A percentile compares a stretch with the other conserved stretches of the same genome.
These are phyloP conservation scores for Coffea eugenioides DNA, from an alignment of 257 asterid genomes.

Conservation along the genomic window DNA sequence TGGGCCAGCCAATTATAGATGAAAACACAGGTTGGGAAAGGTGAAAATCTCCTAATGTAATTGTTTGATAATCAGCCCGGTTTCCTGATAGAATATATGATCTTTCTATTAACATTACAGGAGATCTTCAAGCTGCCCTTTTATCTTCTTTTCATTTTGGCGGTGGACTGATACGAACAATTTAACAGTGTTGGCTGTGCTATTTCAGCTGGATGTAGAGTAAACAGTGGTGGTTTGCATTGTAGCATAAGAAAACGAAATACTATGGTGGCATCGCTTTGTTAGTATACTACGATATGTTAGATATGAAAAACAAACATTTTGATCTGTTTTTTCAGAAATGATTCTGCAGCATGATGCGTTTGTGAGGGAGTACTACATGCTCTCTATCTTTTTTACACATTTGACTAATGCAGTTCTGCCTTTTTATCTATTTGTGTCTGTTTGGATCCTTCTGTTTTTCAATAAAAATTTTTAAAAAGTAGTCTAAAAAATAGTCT, in stretches of 20 bases:
- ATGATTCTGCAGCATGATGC: not conserved
- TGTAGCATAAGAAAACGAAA: not conserved
- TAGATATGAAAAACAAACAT: not conserved
- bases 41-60: not conserved
- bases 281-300: not conserved
- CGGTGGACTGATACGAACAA: not conserved
- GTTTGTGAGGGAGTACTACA: not conserved
- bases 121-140: not conserved
- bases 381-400: not conserved
- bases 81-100: not conserved
- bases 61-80: not conserved
- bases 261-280: not conserved
- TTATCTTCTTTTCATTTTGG: not conserved
- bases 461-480: no score
- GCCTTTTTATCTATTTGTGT: not conserved
- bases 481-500: no score
- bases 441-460: no score
- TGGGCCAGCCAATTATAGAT: not conserved
- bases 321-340: not conserved
- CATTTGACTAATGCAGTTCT: not conserved
- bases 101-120: not conserved
- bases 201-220: not conserved
- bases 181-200: not conserved
- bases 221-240: not conserved
- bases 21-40: not conserved